Base-by-base conservation (phyloP, 148 eudicot species). In the Silene uniflora region DNA sequence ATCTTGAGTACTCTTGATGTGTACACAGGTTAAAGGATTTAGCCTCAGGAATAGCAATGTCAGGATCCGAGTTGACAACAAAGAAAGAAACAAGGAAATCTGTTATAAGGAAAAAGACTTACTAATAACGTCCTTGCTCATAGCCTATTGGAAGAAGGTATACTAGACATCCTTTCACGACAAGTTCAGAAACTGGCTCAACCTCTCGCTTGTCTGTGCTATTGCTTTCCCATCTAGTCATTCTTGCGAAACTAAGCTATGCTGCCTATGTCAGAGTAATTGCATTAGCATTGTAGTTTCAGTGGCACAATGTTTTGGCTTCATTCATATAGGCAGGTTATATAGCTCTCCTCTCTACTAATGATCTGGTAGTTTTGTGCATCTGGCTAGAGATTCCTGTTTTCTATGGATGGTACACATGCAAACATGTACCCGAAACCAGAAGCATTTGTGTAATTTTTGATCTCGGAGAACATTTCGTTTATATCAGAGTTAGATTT, bases 1-100 rank as follows among this genome's bases (percentile, higher is more conserved):
- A 69, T 3, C 66, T 35, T 64, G 17, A 2, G 10, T 25, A n/a
- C 27, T 39, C 60, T 55, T 13, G 2, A 78, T 16, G 16, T 49
- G 75, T 81, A n/a, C n/a, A n/a, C n/a, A 95, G 99, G 77, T 81
- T 92, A 75, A 92, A 90, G 84, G 99, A 95, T 79, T 69, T 95
- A 79, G 82, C 87, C 12, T 67, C 87, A 44, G 98, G 89, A 58
- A 77, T 77, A 47, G 67, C 87, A 22, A 22, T 74, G 52, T 64
- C 87, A 24, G 87, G 89, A 47, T 74, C 89, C 73, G 46, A 62
- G 72, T 80, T 82, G 35, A 71, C 85, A 25, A 81, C 88, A 66
- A 95, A 91, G 85, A 92, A 86, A 85, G 96, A 91, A 79, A 85
- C 77, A 22, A 85, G 81, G 81, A 90, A 85, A 79, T 80, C 87